Evolutionary conservation across 75 land plant species (phyloP).

Genomic region (Pinus taeda): DNA sequence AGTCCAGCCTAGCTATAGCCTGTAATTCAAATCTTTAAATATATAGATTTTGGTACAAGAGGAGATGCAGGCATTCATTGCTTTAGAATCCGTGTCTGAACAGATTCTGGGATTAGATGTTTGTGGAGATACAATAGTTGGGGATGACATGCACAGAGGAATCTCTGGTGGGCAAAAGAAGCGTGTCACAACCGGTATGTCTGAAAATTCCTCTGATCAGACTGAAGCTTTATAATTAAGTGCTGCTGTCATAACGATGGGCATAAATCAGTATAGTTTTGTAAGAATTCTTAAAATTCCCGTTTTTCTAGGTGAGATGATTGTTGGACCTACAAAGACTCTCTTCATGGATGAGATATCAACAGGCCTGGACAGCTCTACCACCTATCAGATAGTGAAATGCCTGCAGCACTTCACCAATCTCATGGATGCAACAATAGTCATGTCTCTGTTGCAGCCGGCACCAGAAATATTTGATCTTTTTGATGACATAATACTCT

Average conservation of each 20-base stretch:
- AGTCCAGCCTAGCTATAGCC: neutral
- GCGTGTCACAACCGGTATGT: slow-evolving; percentile 66
- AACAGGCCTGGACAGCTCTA: slow-evolving; percentile 84
- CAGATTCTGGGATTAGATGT: slow-evolving; percentile 76
- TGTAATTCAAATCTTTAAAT: neutral
- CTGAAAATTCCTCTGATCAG: slow-evolving; percentile 85
- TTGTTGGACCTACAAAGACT: slow-evolving; percentile 81
- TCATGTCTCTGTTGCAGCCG: slow-evolving; percentile 88
- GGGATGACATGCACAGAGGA: slow-evolving; percentile 65
- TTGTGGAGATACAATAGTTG: slow-evolving; percentile 65
- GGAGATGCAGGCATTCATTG: neutral
- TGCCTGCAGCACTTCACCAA: slow-evolving; percentile 82
- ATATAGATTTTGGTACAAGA: neutral
- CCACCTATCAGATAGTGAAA: slow-evolving; percentile 83
- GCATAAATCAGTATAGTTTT: neutral
- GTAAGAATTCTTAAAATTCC: neutral
- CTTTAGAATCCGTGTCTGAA: neutral
- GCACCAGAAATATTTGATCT: slow-evolving; percentile 94
- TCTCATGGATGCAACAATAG: slow-evolving; percentile 61
- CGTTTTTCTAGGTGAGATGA: slow-evolving; percentile 65
- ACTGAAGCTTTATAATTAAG: slow-evolving; percentile 61
- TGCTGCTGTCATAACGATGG: slow-evolving; percentile 72
- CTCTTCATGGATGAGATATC: slow-evolving; percentile 91
- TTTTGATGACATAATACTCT: slow-evolving; percentile 71
- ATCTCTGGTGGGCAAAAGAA: slow-evolving; percentile 77